Percentiles rank a stretch among this genome's conserved stretches.
Evolutionary conservation across 1,284 basidiomycete genomes (phyloP).

Genomic region (Amylostereum areolatum): DNA sequence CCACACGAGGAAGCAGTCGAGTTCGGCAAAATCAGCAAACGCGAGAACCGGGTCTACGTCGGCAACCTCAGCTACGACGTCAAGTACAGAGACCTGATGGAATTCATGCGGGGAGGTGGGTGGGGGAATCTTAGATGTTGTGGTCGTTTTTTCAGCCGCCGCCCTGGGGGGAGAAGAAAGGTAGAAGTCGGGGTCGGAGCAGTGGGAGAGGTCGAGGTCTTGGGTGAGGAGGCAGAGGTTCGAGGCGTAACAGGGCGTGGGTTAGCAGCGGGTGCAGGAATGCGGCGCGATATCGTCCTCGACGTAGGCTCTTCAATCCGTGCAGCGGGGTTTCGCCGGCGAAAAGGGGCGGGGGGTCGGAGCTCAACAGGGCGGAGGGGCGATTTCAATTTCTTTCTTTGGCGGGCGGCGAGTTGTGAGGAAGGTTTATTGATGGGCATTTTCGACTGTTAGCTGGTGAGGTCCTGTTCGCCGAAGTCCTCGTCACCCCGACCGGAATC

Average conservation of each 20-base stretch:
- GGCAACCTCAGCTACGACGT: conserved; percentile 97
- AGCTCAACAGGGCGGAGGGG: conserved; percentile 1
- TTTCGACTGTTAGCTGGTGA: conserved; percentile 90
- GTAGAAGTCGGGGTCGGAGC: conserved; percentile 1
- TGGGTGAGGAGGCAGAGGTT: background rate
- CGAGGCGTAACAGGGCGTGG: background rate
- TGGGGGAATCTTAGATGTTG: conserved; percentile 64
- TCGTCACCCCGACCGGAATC: conserved; percentile 91
- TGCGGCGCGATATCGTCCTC: background rate
- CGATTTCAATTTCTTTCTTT: conserved; percentile 43
- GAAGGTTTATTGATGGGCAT: conserved; percentile 76
- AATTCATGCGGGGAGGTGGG: conserved; percentile 99
- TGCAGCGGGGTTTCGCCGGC: background rate
- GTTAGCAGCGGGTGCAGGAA: background rate
- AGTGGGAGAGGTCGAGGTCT: background rate
- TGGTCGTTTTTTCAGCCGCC: conserved; percentile 7
- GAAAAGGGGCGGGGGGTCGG: background rate
- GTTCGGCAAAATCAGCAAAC: conserved; percentile 89
- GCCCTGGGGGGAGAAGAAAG: conserved; percentile 1
- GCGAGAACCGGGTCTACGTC: conserved; percentile 97
- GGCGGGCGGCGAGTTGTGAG: conserved; percentile 70
- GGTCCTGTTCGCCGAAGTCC: conserved; percentile 98
- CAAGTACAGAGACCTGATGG: conserved; percentile 95
- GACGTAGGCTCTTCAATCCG: too few relatives aligned
- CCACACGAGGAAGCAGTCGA: conserved; percentile 84